phyloP scores from a whole-genome alignment of 257 asterid genomes.

The Gentiana dahurica region DNA sequence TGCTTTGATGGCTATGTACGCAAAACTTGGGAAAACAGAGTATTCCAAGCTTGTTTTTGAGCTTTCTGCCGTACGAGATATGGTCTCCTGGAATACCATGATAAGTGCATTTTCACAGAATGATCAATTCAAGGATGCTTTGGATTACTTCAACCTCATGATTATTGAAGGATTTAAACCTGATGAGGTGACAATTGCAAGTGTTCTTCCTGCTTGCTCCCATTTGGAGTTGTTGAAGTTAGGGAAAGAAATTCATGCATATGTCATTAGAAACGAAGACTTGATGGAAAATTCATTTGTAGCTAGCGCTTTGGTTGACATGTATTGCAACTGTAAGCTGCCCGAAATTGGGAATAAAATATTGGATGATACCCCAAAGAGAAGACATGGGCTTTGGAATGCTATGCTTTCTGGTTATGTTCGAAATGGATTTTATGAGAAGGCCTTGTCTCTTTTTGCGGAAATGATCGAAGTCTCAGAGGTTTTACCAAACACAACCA shows the following conservation, averaged over 20 bases:
- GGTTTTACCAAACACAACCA: constrained; percentile 53
- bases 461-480: constrained; percentile 34
- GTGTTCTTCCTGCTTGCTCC: constrained; percentile 82
- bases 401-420: constrained; percentile 90
- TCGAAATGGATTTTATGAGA: constrained; percentile 52
- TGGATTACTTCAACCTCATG: constrained; percentile 48
- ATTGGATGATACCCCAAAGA: constrained; percentile 38
- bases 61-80: constrained; percentile 36
- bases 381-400: constrained; percentile 65
- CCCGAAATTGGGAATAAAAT: constrained; percentile 47
- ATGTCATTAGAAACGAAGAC: constrained; percentile 48
- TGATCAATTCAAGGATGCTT: constrained; percentile 49
- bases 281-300: constrained; percentile 56
- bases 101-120: constrained; percentile 49
- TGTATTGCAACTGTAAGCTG: constrained; percentile 82
- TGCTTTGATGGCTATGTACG: constrained; percentile 79
- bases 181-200: constrained; percentile 71
- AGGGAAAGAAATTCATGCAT: constrained; percentile 74
- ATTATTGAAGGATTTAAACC: constrained; percentile 48
- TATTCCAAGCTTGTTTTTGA: constrained; percentile 45
- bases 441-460: constrained; percentile 49
- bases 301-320: constrained; percentile 72
- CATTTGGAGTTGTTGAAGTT: constrained; percentile 56
- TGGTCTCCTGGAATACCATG: constrained; percentile 86
- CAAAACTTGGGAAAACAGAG: constrained; percentile 54